A percentile compares a stretch with the other conserved stretches of the same genome.
Conservation (phyloP, 306 rosid genomes). For the Glycyrrhiza uralensis region DNA sequence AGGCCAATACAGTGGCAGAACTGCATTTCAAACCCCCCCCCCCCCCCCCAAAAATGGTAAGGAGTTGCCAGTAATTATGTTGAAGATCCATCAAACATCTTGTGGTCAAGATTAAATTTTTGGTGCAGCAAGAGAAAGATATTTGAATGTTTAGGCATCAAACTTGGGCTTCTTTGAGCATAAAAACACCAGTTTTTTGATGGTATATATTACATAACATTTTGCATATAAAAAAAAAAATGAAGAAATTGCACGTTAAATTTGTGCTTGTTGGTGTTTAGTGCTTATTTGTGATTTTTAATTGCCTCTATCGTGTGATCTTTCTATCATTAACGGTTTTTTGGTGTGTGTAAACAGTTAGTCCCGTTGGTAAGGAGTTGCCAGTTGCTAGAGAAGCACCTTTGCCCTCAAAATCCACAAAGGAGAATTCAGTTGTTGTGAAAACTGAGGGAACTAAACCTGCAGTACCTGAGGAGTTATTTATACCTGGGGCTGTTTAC, state of each 20-base stretch:
- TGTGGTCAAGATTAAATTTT: background rate
- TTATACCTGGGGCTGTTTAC: constrained; percentile 79
- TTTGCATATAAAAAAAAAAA: background rate
- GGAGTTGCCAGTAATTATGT: background rate
- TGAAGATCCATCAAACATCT: background rate
- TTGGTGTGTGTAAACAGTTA: constrained; percentile 48
- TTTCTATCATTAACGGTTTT: constrained; percentile 16
- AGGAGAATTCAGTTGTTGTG: constrained; percentile 34
- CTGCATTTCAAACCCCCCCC: background rate
- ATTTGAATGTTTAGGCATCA: background rate
- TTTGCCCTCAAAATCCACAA: constrained; percentile 16
- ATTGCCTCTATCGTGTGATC: constrained; percentile 1
- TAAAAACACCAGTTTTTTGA: background rate
- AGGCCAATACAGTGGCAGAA: background rate
- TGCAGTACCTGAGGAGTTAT: constrained; percentile 61
- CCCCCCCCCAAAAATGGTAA: background rate
- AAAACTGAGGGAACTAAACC: constrained; percentile 36
- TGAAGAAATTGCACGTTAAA: constrained; percentile 1
- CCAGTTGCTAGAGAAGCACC: constrained; percentile 28
- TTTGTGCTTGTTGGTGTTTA: background rate
- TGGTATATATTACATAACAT: background rate
- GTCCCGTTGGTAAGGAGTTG: constrained; percentile 39
- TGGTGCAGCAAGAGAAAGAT: constrained; percentile 6
- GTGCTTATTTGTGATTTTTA: constrained; percentile 2
- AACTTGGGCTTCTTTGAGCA: background rate